Evolutionary conservation across 2,329 filamentous ascomycete genomes (phyloP).

Genomic region (Scytalidium sp.): DNA sequence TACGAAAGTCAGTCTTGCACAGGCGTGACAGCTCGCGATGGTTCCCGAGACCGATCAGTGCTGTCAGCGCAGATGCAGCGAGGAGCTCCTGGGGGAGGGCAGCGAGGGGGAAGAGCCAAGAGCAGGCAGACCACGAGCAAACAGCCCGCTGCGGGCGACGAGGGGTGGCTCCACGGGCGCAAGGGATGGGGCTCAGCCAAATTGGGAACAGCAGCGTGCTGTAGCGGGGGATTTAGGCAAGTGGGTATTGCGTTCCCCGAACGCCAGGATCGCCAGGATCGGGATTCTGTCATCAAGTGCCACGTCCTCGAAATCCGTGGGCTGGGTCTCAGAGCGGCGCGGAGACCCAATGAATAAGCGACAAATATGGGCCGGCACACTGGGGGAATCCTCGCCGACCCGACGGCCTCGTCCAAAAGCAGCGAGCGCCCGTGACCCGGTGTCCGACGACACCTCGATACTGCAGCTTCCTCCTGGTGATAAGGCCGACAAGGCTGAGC

Average conservation of each 20-base stretch:
- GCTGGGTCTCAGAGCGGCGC: slow-evolving; percentile 11
- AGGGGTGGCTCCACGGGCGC: neutral
- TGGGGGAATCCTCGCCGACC: neutral
- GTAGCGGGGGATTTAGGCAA: neutral
- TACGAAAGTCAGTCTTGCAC: too few relatives aligned
- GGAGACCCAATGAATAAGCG: slow-evolving; percentile 16
- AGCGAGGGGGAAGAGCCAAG: too few relatives aligned
- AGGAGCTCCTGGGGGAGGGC: too few relatives aligned
- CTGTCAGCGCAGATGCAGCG: neutral
- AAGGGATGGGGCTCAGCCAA: neutral
- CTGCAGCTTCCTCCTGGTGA: neutral
- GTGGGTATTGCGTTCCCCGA: neutral
- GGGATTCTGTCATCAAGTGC: neutral
- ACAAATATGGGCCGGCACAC: slow-evolving; percentile 13
- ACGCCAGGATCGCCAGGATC: neutral
- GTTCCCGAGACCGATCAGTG: neutral
- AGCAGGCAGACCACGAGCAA: neutral
- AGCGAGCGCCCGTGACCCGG: neutral
- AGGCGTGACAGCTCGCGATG: neutral
- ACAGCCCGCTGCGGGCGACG: neutral
- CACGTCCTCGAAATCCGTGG: slow-evolving; percentile 6
- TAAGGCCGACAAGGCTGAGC: slow-evolving; percentile 7
- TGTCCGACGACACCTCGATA: neutral
- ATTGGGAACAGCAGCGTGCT: neutral
- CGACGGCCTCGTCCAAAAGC: neutral